Evolutionary conservation across 2,329 filamentous ascomycete species (phyloP).

Genomic region (Cladophialophora exuberans): DNA sequence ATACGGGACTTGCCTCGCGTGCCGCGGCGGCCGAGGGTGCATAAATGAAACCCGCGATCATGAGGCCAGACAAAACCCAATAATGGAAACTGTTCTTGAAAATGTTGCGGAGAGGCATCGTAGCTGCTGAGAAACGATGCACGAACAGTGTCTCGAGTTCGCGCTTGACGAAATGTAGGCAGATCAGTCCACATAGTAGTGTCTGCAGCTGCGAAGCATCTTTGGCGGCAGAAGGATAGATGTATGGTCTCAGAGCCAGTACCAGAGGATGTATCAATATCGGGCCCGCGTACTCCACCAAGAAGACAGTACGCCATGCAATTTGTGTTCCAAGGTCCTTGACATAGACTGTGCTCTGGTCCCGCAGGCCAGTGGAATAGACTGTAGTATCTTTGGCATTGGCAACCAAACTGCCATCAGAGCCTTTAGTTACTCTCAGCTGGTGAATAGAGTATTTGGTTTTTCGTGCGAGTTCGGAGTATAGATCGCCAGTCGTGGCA

Average conservation of each 20-base stretch:
- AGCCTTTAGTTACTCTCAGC: slow-evolving; percentile 66
- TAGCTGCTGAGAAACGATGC: slow-evolving; percentile 91
- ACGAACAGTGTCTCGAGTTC: slow-evolving; percentile 93
- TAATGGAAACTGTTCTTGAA: slow-evolving; percentile 96
- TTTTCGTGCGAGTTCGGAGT: slow-evolving; percentile 58
- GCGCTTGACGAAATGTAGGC: slow-evolving; percentile 88
- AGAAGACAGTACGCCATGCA: slow-evolving; percentile 88
- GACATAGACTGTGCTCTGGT: slow-evolving; percentile 71
- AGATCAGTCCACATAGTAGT: slow-evolving; percentile 73
- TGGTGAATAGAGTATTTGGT: slow-evolving; percentile 62
- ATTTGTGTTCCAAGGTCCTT: slow-evolving; percentile 94
- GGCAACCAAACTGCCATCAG: slow-evolving; percentile 61
- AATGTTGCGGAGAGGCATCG: slow-evolving; percentile 89
- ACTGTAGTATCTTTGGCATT: slow-evolving; percentile 59
- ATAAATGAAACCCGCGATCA: slow-evolving; percentile 86
- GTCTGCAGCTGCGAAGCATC: slow-evolving; percentile 69
- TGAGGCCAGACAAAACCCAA: slow-evolving; percentile 80
- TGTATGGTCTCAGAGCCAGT: slow-evolving; percentile 70
- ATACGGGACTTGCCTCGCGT: slow-evolving; percentile 48
- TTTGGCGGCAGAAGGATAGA: slow-evolving; percentile 62
- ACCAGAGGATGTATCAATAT: slow-evolving; percentile 82
- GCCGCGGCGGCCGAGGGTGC: slow-evolving; percentile 71
- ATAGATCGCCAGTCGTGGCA: slow-evolving; percentile 59
- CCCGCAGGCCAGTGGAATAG: slow-evolving; percentile 58
- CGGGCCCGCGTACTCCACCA: slow-evolving; percentile 93